phyloP scores from a whole-genome alignment of 495 filamentous ascomycete species.

The Hypoxylon trugodes region DNA sequence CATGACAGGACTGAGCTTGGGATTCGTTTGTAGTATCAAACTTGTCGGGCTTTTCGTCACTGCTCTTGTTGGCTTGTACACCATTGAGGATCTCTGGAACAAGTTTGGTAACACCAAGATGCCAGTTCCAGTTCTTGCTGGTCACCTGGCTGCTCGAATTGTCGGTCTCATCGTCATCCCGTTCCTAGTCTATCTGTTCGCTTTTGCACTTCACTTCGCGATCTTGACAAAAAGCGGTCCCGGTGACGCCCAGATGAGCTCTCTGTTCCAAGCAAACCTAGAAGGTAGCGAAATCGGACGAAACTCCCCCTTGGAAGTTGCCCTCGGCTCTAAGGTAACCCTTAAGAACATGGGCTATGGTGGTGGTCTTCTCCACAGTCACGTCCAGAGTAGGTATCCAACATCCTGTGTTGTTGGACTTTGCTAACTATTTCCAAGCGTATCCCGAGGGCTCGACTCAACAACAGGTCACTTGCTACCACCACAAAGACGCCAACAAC shows the following conservation, averaged over 20 bases:
- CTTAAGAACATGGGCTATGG: conserved; percentile 99
- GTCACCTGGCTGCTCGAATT: conserved; percentile 81
- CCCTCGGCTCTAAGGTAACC: conserved; percentile 86
- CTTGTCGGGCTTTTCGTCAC: conserved; percentile 97
- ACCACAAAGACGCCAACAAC: conserved; percentile 99
- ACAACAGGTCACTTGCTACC: conserved; percentile 98
- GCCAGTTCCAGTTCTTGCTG: conserved; percentile 80
- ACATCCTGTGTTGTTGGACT: not conserved
- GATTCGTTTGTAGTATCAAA: conserved; percentile 97
- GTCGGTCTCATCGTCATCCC: conserved; percentile 89
- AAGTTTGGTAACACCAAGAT: conserved; percentile 96
- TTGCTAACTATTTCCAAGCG: conserved; percentile 52
- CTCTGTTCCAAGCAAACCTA: conserved; percentile 96
- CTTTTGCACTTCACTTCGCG: conserved; percentile 91
- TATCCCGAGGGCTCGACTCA: conserved; percentile 94
- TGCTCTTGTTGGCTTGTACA: conserved; percentile 93
- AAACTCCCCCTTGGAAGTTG: conserved; percentile 91
- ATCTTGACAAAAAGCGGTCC: conserved; percentile 94
- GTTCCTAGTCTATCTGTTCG: conserved; percentile 87
- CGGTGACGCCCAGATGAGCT: conserved; percentile 99
- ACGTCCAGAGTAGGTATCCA: conserved; percentile 71
- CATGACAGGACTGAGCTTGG: conserved; percentile 91
- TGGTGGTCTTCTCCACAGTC: conserved; percentile 95
- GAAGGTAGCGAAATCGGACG: conserved; percentile 91
- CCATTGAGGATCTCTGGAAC: conserved; percentile 95